Evolutionary conservation across 257 asterid species (phyloP).

Genomic region (Solanum lignicaule): DNA sequence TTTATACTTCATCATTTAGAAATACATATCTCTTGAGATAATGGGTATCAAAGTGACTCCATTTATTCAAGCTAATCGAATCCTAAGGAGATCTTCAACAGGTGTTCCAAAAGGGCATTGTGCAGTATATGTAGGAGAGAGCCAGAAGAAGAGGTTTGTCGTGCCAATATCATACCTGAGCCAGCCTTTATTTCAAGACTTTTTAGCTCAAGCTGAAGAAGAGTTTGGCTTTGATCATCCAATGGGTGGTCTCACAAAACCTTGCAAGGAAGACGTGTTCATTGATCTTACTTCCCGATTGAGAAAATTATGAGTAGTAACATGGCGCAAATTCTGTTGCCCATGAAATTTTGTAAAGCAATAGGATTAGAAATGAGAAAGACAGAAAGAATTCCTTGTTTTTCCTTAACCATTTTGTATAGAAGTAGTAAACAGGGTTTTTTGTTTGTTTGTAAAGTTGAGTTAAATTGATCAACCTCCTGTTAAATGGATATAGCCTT

Average conservation of each 20-base stretch:
- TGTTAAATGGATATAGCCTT: not conserved
- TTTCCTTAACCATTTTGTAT: not conserved
- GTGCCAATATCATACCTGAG: not conserved
- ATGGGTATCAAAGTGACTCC: conserved; percentile 1
- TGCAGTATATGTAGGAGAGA: not conserved
- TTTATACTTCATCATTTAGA: not conserved
- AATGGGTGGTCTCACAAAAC: not conserved
- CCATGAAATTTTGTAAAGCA: not conserved
- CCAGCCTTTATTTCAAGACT: not conserved
- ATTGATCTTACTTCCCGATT: not conserved
- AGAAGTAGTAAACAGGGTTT: not conserved
- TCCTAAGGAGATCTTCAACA: not conserved
- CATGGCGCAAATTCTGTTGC: not conserved
- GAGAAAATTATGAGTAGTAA: not conserved
- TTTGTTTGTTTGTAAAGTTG: not conserved
- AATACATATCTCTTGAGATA: not conserved
- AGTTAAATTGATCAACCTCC: not conserved
- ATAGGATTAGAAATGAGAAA: not conserved
- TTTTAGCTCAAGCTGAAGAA: not conserved
- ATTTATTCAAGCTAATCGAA: not conserved
- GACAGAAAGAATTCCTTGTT: not conserved
- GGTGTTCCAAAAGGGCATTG: not conserved
- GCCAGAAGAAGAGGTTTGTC: not conserved
- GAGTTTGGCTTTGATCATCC: not conserved
- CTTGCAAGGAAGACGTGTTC: not conserved